Conservation (phyloP, 257 asterid species). For the Euphrasia confusa region DNA sequence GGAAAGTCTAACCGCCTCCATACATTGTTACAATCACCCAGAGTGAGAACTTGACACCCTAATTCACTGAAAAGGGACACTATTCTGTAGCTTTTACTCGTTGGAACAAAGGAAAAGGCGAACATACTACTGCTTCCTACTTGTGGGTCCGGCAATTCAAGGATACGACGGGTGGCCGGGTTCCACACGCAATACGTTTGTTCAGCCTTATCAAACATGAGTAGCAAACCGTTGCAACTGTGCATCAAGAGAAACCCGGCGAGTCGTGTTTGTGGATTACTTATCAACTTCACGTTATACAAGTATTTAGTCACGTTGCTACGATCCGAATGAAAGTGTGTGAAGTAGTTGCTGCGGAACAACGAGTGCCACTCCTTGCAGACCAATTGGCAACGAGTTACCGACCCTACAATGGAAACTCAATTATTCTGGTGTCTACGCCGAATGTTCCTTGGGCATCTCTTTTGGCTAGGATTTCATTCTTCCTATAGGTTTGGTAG, state of each 20-base stretch:
- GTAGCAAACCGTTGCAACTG: conserved; percentile 24
- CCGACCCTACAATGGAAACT: too few species aligned
- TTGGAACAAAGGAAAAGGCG: neutral
- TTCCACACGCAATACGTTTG: conserved; percentile 20
- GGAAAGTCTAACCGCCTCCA: conserved; percentile 29
- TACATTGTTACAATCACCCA: neutral
- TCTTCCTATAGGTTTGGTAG: too few species aligned
- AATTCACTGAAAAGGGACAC: conserved; percentile 3
- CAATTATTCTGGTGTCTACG: too few species aligned
- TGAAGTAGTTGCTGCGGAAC: too few species aligned
- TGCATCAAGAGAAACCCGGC: neutral
- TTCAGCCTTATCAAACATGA: neutral
- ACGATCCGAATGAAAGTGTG: too few species aligned
- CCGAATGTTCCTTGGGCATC: too few species aligned
- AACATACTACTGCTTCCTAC: neutral
- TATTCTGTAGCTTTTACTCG: conserved; percentile 17
- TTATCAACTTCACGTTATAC: too few species aligned
- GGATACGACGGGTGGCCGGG: conserved; percentile 19
- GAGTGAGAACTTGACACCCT: neutral
- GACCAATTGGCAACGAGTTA: neutral
- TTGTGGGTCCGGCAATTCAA: conserved; percentile 1
- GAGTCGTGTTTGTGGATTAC: too few species aligned
- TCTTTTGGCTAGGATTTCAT: too few species aligned
- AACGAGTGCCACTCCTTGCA: too few species aligned
- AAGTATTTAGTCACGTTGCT: too few species aligned